Base-by-base conservation (phyloP, 2,329 filamentous ascomycete species). In the Aspergillus novoparasiticus region DNA sequence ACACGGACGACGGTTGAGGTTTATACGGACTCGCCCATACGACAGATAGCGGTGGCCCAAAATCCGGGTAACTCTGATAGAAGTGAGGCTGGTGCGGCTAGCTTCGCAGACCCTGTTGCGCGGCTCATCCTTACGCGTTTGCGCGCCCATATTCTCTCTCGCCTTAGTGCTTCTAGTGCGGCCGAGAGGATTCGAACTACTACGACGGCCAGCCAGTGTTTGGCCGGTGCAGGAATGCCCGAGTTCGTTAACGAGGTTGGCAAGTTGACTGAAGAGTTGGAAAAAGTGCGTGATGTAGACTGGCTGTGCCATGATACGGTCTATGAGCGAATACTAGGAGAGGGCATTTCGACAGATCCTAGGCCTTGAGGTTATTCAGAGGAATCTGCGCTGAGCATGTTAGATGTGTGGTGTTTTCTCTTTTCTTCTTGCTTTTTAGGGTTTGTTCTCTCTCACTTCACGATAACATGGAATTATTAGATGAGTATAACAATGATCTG, bases 231-330 rank as follows among this genome's bases (percentile, higher is more conserved):
- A 16, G 87, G 87, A 4, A 83, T 90, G 75, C 83, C 86, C 0
- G 87, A 90, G 68, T 89, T 89, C 69, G 83, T 87, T 11, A 80
- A 75, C 28, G 84, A 87, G 63, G 85, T 89, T 23, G 84, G 85
- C 2, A 82, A 84, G 48, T 79, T 89, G 54, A 86, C 88, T 19
- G 86, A 89, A 32, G 79, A 83, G 65, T 70, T 90, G 60, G 81
- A 84, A 65, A 83, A 83, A 68, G 78, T 89, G 6, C 81, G 84
- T 46, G 83, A 84, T 65, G 86, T 89, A 6, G 87, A 89, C 71
- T 83, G 85, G 76, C 82, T 82, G 66, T 81, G 81, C 48, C 87
- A 89, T 75, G 84, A 82, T 26, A 73, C 75, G 65, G 85, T 86
- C 79, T 88, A 88, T 69, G 85, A 87, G 69, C 77, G 81, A 64